Percentiles rank a stretch among this genome's conserved stretches.
These are phyloP conservation scores for Fusarium sp. DNA, from an alignment of 2,329 filamentous ascomycete genomes.

Conservation along the genomic window DNA sequence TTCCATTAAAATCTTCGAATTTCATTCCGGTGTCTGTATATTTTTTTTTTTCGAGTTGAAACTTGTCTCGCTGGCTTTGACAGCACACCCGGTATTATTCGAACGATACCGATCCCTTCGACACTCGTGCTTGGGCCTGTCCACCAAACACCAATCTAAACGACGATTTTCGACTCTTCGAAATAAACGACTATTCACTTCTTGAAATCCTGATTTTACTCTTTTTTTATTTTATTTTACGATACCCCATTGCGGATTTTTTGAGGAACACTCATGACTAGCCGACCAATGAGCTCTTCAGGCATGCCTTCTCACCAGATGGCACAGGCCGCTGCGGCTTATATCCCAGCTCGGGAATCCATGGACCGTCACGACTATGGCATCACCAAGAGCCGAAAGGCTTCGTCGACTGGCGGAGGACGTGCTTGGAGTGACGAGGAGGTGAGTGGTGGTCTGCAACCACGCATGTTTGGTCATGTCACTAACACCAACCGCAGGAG, in stretches of 20 bases:
- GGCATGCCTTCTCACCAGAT: conserved; percentile 63
- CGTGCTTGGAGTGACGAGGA: conserved; percentile 88
- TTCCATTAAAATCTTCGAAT: conserved; percentile 10
- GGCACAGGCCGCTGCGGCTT: conserved; percentile 55
- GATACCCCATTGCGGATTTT: conserved; percentile 37
- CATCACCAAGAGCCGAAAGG: conserved; percentile 72
- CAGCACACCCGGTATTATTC: conserved; percentile 34
- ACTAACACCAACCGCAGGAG: conserved; percentile 63
- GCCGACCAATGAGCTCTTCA: conserved; percentile 32
- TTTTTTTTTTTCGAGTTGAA: conserved; percentile 43
- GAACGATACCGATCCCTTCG: conserved; percentile 35
- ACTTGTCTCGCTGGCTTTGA: conserved; percentile 40
- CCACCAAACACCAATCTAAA: conserved; percentile 23
- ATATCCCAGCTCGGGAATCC: conserved; percentile 62
- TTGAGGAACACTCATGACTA: conserved; percentile 33
- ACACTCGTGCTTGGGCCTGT: conserved; percentile 10
- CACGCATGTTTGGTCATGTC: not conserved
- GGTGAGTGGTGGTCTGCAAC: conserved; percentile 56
- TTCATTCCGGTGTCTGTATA: conserved; percentile 35
- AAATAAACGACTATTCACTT: conserved; percentile 31
- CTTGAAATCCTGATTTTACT: conserved; percentile 3
- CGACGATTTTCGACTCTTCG: conserved; percentile 33
- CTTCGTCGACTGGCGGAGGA: conserved; percentile 75
- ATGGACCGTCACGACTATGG: conserved; percentile 67
- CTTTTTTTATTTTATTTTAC: no score